Percentiles rank a stretch among this genome's conserved stretches.
These are phyloP conservation scores for Abrus pulchellus DNA, from an alignment of 306 rosid genomes.

Conservation along the genomic window DNA sequence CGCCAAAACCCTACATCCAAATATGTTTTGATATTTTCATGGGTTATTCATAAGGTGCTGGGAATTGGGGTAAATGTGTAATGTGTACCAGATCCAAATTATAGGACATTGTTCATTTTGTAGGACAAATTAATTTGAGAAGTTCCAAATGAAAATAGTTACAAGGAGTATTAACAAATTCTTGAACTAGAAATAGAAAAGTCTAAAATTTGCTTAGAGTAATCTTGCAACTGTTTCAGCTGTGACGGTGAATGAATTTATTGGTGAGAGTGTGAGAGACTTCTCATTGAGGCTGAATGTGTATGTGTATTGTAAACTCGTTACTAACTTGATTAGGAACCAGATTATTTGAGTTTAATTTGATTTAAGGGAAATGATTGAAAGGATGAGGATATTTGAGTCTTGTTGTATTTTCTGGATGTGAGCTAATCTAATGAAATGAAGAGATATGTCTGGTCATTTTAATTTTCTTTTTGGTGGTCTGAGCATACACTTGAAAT, in stretches of 20 bases:
- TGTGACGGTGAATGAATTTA: conserved; percentile 1
- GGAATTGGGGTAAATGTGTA: neutral
- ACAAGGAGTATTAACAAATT: neutral
- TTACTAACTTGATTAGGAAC: neutral
- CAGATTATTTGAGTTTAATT: neutral
- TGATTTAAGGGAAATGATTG: conserved; percentile 12
- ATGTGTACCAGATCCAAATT: neutral
- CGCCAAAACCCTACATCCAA: neutral
- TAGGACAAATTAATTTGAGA: conserved; percentile 6
- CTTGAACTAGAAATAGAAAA: neutral
- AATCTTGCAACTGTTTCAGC: neutral
- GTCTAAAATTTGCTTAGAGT: neutral
- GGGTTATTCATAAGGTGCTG: neutral
- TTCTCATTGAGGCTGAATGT: neutral
- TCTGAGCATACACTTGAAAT: too few relatives aligned
- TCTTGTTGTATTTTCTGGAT: neutral
- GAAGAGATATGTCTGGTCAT: neutral
- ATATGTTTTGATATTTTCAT: neutral
- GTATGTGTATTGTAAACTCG: conserved; percentile 2
- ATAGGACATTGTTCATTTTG: conserved; percentile 1
- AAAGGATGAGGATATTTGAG: neutral
- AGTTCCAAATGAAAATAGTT: conserved; percentile 18
- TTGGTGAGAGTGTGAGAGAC: neutral
- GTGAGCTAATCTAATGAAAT: conserved; percentile 1
- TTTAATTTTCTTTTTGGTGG: neutral